Base-by-base conservation (phyloP, 148 eudicot species). In the Spergularia marina region DNA sequence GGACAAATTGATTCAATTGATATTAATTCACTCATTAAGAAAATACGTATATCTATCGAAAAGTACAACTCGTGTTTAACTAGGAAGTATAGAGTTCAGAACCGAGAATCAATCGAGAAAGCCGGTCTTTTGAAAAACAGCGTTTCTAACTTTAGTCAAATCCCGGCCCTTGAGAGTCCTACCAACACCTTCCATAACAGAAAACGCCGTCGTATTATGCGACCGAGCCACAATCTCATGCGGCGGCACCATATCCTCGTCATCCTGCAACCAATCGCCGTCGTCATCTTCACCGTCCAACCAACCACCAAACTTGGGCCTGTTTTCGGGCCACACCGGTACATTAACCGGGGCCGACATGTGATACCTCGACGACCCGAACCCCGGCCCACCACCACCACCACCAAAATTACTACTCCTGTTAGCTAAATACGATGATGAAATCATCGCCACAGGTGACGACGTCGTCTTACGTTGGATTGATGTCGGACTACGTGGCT, bases 171-270 rank as follows among this genome's bases (percentile, higher is more conserved):
- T 91, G 12, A 91, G 89, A 52, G 92, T 91, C 73, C 96, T 77
- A 4, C 96, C 92, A 9, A 75, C 91, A 40, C 96, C 96, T 74
- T 91, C 96, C n/a, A 89, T 77, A 40, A 91, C 91, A 65, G 96
- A 91, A 75, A 89, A 88, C 58, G 78, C 34, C 65, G 88, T 87
- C 77, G 57, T 71, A 54, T 76, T 75, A 40, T 83, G 84, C 73
- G 96, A 89, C 82, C 89, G 75, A 13, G 96, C 92, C 53, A 89
- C 91, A 9, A 89, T 89, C 88, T 83, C 91, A 80, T 91, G 96
- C 25, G 96, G 96, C 71, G 92, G 96, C 55, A 91, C 83, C 88
- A 91, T 87, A 69, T 82, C 86, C 14, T 65, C 89, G 6, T 53
- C 79, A 0, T 71, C 53, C 49, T 9, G 49, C 16, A n/a, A 16